These are phyloP conservation scores for Ascobolus immersus DNA, from an alignment of 495 filamentous ascomycete genomes.

Conservation along the genomic window DNA sequence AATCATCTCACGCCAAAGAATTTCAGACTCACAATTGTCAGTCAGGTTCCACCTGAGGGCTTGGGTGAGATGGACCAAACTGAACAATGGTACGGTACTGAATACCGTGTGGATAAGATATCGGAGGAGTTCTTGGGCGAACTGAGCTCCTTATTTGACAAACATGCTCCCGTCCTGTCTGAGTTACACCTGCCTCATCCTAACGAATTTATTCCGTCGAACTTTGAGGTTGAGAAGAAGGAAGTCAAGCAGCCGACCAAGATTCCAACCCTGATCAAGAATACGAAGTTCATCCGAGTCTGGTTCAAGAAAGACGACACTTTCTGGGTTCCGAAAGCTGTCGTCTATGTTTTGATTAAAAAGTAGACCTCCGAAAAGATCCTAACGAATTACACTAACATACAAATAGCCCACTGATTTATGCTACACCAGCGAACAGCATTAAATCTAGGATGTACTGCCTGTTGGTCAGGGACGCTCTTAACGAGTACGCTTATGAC, in stretches of 20 bases:
- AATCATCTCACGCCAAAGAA: conserved; percentile 63
- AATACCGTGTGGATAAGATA: conserved; percentile 67
- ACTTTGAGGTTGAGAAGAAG: conserved; percentile 84
- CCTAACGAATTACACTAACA: conserved; percentile 4
- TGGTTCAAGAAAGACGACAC: conserved; percentile 99
- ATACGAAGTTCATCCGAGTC: conserved; percentile 55
- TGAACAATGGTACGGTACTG: conserved; percentile 98
- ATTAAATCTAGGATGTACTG: conserved; percentile 63
- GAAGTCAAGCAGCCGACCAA: conserved; percentile 48
- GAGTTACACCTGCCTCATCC: conserved; percentile 69
- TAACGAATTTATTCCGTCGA: conserved; percentile 90
- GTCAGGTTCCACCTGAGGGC: conserved; percentile 55
- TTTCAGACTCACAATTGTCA: conserved; percentile 58
- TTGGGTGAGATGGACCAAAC: conserved; percentile 42
- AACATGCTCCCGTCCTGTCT: conserved; percentile 31
- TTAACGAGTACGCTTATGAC: conserved; percentile 90
- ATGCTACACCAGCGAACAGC: conserved; percentile 46
- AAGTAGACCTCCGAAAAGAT: conserved; percentile 19
- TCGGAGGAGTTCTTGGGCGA: conserved; percentile 45
- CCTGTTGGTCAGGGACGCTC: conserved; percentile 64
- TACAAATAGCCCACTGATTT: conserved; percentile 31
- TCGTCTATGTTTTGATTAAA: conserved; percentile 50
- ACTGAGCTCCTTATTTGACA: conserved; percentile 35
- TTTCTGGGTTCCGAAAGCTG: conserved; percentile 95
- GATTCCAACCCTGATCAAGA: conserved; percentile 61